Base-by-base conservation (phyloP, 1,284 basidiomycete genomes). In the Ustilago loliicola region DNA sequence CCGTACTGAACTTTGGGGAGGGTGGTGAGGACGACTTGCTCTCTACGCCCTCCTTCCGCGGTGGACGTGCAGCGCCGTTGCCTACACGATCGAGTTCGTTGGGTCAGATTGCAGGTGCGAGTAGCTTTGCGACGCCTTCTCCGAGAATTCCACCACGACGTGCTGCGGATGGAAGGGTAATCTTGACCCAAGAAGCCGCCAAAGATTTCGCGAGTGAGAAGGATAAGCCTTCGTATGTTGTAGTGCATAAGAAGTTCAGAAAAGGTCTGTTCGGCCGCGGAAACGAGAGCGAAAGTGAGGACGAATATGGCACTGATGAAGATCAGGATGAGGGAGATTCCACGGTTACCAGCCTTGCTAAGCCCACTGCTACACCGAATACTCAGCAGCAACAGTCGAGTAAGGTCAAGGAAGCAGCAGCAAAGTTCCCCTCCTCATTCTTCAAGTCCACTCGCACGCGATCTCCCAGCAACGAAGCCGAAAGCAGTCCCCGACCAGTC, bases 281-380 rank as follows among this genome's bases (percentile, higher is more conserved):
- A 27, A 57, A 66, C 0, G 70, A 71, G 5, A 45, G 42, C 21
- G 81, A 83, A 13, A 78, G 74, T 0, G 80, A 83, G 45, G 81
- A 83, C 36, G 80, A 81, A n/a, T 83, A 80, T 40, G 79, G 79
- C 2, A 55, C 66, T 23, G 78, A 80, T 3, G 66, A 76, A 17
- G 60, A 58, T 10, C 59, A 61, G 11, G 58, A 58, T 10, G 57
- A 61, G 6, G 32, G 42, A 29, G 19, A 25, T 38, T 29, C 21
- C 40, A 42, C 19, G 13, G n/a, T 15, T 19, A 32, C 21, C 29
- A 32, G 25, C n/a, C 9, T 8, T 21, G 13, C 38, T 15, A 15
- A 13, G n/a, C 13, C 48, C 2, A 29, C 9, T 27, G 23, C 17
- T 15, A 6, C 48, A 50, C 25, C 48, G 34, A 29, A 27, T n/a